phyloP scores from a whole-genome alignment of 345 rosid genomes.

The Euphorbia pulcherrima region DNA sequence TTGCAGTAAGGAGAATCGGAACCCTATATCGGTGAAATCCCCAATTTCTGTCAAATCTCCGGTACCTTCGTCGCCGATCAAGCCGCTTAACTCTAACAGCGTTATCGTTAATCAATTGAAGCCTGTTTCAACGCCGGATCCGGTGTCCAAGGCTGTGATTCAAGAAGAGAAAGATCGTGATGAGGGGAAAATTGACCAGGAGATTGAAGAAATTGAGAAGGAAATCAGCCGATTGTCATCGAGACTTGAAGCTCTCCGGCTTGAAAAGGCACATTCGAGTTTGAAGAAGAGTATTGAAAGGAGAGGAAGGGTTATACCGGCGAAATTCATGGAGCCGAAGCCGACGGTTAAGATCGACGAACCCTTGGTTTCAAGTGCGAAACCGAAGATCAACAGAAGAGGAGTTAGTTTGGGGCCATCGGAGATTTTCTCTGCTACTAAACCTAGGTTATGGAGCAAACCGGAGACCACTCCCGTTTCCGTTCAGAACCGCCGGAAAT shows the following conservation, averaged over 20 bases:
- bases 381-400: conserved; percentile 48
- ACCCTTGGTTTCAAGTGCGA: conserved; percentile 33
- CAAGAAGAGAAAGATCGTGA: conserved; percentile 31
- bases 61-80: conserved; percentile 14
- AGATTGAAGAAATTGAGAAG: conserved; percentile 75
- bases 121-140: conserved; percentile 17
- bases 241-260: conserved; percentile 63
- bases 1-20: conserved; percentile 53
- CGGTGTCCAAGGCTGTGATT: conserved; percentile 20
- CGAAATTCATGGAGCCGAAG: conserved; percentile 79
- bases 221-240: conserved; percentile 62
- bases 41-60: conserved; percentile 26
- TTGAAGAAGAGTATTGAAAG: conserved; percentile 42
- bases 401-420: conserved; percentile 85
- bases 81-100: conserved; percentile 36
- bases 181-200: conserved; percentile 58
- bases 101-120: conserved; percentile 20
- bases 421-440: conserved; percentile 57
- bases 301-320: conserved; percentile 59
- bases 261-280: conserved; percentile 58
- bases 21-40: conserved; percentile 33
- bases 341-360: conserved; percentile 45
- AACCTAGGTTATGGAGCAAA: conserved; percentile 37
- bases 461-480: conserved; percentile 56
- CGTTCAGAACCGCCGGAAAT: conserved; percentile 66